Conservation (phyloP, 2,329 filamentous ascomycete species). For the Aspergillus proliferans region DNA sequence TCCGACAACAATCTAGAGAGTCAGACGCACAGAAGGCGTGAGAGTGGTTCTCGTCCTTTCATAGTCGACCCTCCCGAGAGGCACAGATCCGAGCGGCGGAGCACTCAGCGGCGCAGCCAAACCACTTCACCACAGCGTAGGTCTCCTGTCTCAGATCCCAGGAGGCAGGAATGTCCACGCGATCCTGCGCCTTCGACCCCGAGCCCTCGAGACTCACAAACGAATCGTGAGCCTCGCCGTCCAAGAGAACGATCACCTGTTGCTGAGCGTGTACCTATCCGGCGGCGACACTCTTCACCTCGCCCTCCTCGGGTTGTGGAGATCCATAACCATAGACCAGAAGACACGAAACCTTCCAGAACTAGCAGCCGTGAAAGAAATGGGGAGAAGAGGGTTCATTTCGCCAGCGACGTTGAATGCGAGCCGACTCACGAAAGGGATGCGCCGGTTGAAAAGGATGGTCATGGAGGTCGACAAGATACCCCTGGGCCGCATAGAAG, state of each 20-base stretch:
- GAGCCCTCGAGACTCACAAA: background rate
- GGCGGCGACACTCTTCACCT: conserved; percentile 3
- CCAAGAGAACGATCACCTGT: conserved; percentile 15
- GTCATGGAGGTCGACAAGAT: background rate
- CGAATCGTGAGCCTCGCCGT: conserved; percentile 2
- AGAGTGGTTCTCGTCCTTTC: conserved; percentile 6
- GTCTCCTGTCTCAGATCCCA: background rate
- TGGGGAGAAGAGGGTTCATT: conserved; percentile 11
- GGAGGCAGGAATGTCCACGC: background rate
- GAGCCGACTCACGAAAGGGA: background rate
- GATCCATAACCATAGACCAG: conserved; percentile 7
- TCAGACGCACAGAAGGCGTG: conserved; percentile 4
- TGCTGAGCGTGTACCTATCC: conserved; percentile 11
- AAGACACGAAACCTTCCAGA: background rate
- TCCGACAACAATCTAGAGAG: background rate
- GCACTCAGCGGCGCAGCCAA: background rate
- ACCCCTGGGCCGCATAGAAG: background rate
- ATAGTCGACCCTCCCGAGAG: conserved; percentile 9
- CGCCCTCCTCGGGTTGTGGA: conserved; percentile 3
- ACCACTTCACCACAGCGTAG: background rate
- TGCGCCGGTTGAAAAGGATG: conserved; percentile 1
- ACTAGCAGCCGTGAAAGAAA: conserved; percentile 2
- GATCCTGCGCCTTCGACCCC: background rate
- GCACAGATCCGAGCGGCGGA: background rate
- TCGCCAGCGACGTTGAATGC: conserved; percentile 11